Evolutionary conservation across 2,329 filamentous ascomycete species (phyloP).

Genomic region (Cercospora berteroae): DNA sequence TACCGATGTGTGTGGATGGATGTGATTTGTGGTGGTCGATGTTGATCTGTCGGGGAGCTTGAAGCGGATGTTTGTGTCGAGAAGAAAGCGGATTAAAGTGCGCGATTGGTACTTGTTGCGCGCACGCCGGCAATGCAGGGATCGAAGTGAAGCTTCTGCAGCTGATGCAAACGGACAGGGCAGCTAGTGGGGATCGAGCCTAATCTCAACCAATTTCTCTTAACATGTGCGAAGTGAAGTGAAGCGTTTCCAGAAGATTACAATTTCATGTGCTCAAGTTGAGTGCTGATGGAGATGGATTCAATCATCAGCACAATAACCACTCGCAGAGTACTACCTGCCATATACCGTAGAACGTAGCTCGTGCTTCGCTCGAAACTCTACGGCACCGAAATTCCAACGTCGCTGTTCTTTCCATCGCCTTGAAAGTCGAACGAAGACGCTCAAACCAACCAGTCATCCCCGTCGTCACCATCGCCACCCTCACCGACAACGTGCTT

Average conservation of each 20-base stretch:
- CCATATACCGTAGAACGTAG: background rate
- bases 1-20: slow-evolving; percentile 5
- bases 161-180: slow-evolving; percentile 6
- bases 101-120: background rate
- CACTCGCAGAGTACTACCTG: background rate
- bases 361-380: background rate
- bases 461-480: slow-evolving; percentile 1
- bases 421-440: background rate
- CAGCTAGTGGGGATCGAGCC: background rate
- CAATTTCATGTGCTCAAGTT: background rate
- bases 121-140: background rate
- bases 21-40: slow-evolving; percentile 2
- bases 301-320: background rate
- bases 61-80: slow-evolving; percentile 8
- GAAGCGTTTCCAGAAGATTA: background rate
- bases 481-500: background rate
- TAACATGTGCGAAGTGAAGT: slow-evolving; percentile 1
- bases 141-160: background rate
- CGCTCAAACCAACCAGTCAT: slow-evolving; percentile 10
- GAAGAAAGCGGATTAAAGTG: background rate
- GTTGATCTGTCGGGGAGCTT: background rate
- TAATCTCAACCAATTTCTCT: background rate
- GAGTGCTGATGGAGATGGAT: background rate
- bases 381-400: background rate
- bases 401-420: background rate